These are phyloP conservation scores for Schoenoplectus tabernaemontani DNA, from an alignment of 202 grass and related monocot species.

Conservation along the genomic window DNA sequence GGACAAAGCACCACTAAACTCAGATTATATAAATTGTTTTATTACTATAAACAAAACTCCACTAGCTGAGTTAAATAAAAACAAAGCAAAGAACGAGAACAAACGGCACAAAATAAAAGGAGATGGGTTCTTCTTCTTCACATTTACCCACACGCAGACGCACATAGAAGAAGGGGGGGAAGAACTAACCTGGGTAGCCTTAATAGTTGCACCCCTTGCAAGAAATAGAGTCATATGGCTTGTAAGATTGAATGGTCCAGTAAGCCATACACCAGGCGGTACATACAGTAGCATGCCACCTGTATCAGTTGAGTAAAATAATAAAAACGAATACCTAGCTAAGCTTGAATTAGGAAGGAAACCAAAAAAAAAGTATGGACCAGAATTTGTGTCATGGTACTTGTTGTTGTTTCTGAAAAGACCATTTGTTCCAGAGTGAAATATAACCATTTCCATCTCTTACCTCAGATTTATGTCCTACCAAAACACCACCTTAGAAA, in stretches of 20 bases:
- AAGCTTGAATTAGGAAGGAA: not conserved
- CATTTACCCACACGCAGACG: not conserved
- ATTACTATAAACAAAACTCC: constrained; percentile 4
- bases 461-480: not conserved
- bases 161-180: not conserved
- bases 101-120: constrained; percentile 6
- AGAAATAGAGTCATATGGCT: constrained; percentile 88
- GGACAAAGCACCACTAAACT: constrained; percentile 8
- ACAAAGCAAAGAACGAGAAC: constrained; percentile 8
- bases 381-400: not conserved
- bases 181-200: constrained; percentile 51
- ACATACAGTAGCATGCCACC: constrained; percentile 66
- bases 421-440: not conserved
- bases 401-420: not conserved
- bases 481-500: not conserved
- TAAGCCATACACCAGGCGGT: constrained; percentile 77
- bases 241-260: constrained; percentile 78
- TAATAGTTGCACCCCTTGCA: constrained; percentile 60
- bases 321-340: not conserved
- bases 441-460: not conserved
- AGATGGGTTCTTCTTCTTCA: not conserved
- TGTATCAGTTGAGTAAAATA: not conserved
- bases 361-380: not conserved
- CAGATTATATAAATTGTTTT: not conserved
- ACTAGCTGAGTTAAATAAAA: constrained; percentile 4